phyloP scores from a whole-genome alignment of 164 flowering plant genomes.

The Aristolochia californica region DNA sequence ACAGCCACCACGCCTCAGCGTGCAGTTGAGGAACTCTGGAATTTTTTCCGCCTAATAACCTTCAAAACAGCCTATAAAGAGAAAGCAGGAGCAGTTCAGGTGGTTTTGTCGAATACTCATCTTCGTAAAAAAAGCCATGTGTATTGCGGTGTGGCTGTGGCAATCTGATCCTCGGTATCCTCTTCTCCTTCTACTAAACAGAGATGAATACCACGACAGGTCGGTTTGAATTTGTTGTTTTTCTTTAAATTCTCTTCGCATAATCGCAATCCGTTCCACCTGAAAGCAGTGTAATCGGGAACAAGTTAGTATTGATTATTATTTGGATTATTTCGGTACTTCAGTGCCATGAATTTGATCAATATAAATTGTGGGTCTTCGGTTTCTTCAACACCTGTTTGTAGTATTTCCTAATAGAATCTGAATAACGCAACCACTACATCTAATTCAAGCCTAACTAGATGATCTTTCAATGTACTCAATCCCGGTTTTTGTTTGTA shows the following conservation, averaged over 20 bases:
- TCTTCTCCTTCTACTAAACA: constrained; percentile 52
- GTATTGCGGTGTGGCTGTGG: constrained; percentile 68
- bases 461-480: background rate
- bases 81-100: no score
- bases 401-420: background rate
- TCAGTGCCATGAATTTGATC: background rate
- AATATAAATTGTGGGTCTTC: background rate
- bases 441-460: background rate
- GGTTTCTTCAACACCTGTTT: background rate
- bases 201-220: constrained; percentile 70
- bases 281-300: background rate
- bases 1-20: no score
- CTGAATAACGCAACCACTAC: background rate
- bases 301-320: no score
- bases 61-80: no score
- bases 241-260: background rate
- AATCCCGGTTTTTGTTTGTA: background rate
- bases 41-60: no score
- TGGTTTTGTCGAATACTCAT: no score
- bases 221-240: constrained; percentile 4
- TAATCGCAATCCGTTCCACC: background rate
- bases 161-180: constrained; percentile 58
- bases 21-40: no score
- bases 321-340: background rate
- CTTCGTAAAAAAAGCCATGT: constrained; percentile 26